These are phyloP conservation scores for Boehmeria nivea DNA, from an alignment of 306 rosid species.

Conservation along the genomic window DNA sequence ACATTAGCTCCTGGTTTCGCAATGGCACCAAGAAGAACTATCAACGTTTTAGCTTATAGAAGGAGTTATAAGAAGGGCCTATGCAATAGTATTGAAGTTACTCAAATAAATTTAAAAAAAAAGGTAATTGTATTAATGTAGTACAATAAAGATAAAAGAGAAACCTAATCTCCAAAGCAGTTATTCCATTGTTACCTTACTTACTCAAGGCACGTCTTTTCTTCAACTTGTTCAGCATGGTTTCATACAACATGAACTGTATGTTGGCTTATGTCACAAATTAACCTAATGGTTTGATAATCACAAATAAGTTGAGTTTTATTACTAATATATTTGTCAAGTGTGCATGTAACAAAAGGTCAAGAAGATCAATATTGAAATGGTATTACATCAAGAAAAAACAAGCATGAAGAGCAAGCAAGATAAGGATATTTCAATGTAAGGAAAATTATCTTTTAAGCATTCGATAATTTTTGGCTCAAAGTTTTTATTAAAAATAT, in stretches of 20 bases:
- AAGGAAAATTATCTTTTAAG: too few relatives aligned
- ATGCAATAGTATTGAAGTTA: not conserved
- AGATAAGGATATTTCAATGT: too few relatives aligned
- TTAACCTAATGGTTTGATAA: too few relatives aligned
- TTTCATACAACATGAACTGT: conserved; percentile 95
- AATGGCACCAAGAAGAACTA: conserved; percentile 85
- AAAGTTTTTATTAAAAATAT: too few relatives aligned
- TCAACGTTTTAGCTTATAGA: conserved; percentile 23
- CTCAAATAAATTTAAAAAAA: not conserved
- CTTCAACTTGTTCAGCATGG: conserved; percentile 68
- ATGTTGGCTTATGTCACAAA: too few relatives aligned
- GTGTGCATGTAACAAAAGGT: too few relatives aligned
- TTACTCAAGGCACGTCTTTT: conserved; percentile 39
- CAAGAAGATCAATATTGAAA: too few relatives aligned
- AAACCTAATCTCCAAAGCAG: conserved; percentile 72
- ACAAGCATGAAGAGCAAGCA: too few relatives aligned
- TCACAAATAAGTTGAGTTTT: too few relatives aligned
- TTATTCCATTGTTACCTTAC: conserved; percentile 38
- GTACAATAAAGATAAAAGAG: conserved; percentile 7
- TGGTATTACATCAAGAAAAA: too few relatives aligned
- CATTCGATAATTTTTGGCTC: too few relatives aligned
- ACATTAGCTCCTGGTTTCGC: conserved; percentile 97
- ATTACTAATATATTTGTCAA: too few relatives aligned
- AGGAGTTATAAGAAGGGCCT: not conserved
- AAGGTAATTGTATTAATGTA: not conserved